Evolutionary conservation across 2,329 filamentous ascomycete genomes (phyloP), one percentile per base, ranked within the genome.

Genomic region (Hymenotorrendiella dingleyae): DNA sequence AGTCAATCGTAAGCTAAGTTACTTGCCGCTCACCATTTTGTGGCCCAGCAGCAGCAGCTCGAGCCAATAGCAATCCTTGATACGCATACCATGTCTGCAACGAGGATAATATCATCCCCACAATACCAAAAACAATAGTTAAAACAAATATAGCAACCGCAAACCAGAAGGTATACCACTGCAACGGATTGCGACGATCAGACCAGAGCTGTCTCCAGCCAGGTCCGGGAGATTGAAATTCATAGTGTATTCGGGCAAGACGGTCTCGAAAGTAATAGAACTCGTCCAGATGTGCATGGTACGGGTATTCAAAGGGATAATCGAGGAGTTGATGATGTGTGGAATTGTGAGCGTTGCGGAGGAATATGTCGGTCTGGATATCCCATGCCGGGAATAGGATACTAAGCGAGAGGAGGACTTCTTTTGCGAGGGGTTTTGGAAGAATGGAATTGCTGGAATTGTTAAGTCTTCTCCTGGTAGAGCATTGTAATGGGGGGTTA

Each of bases 151-250:
- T 40, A 4, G 23, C 17, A n/a, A 30, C 19, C 16, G 24, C 37
- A 30, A 40, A n/a, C 37, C 37, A 40, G 12, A 40, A 40, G 10
- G 24, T 40, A 21, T 32, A 40, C 37, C 36, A 39, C 22, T 39
- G 36, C 19, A 29, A 17, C 12, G 36, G 36, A 30, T 39, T 39
- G 12, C 36, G 22, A 7, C 36, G 23, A 29, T 39, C 36, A 21
- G 12, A 11, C 37, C 37, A 40, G 8, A 40, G n/a, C 27, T 40
- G 37, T 9, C 5, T 20, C 37, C 20, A 21, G 4, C 37, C 27
- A n/a, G 20, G 6, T 22, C 26, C 14, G 21, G 37, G 37, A 5
- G 37, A 30, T 12, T 30, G 7, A 29, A 40, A 40, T 10, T 30
- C 16, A 4, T 30, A 11, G 16, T 40, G 27, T 7, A 40, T 20